These are phyloP conservation scores for Ammopiptanthus mongolicus DNA, from an alignment of 306 rosid genomes.

Conservation along the genomic window DNA sequence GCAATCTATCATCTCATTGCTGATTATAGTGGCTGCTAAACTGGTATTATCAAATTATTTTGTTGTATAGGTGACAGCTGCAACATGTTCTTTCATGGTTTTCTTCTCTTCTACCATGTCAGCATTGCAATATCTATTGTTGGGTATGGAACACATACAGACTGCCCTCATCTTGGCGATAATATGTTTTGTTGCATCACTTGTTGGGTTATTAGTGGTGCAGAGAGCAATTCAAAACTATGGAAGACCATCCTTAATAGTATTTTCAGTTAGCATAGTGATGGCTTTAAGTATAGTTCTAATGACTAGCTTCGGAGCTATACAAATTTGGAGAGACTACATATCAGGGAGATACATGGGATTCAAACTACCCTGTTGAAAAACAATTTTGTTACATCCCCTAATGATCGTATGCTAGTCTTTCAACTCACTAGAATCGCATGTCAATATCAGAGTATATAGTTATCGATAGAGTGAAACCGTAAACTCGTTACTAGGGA, in stretches of 20 bases:
- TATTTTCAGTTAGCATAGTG: constrained; percentile 63
- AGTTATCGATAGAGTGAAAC: background rate
- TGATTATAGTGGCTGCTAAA: background rate
- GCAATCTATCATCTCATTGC: background rate
- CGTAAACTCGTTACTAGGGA: background rate
- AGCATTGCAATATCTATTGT: constrained; percentile 62
- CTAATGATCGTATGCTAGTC: background rate
- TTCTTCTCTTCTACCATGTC: constrained; percentile 90
- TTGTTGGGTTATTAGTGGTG: constrained; percentile 63
- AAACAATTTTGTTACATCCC: background rate
- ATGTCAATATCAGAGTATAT: background rate
- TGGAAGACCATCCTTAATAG: constrained; percentile 81
- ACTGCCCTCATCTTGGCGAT: constrained; percentile 47
- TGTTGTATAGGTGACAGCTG: constrained; percentile 63
- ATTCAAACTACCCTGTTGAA: constrained; percentile 65
- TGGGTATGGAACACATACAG: constrained; percentile 65
- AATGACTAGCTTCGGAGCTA: constrained; percentile 72
- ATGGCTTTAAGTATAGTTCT: constrained; percentile 70
- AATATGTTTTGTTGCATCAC: constrained; percentile 63
- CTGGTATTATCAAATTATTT: background rate
- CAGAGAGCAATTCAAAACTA: constrained; percentile 57
- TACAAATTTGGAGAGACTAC: constrained; percentile 57
- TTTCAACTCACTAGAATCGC: background rate
- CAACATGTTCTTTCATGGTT: constrained; percentile 91
- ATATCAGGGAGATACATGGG: constrained; percentile 78